Evolutionary conservation across 2,329 filamentous ascomycete genomes (phyloP), one percentile per base, ranked within the genome.

Genomic region (Fusarium virguliforme): DNA sequence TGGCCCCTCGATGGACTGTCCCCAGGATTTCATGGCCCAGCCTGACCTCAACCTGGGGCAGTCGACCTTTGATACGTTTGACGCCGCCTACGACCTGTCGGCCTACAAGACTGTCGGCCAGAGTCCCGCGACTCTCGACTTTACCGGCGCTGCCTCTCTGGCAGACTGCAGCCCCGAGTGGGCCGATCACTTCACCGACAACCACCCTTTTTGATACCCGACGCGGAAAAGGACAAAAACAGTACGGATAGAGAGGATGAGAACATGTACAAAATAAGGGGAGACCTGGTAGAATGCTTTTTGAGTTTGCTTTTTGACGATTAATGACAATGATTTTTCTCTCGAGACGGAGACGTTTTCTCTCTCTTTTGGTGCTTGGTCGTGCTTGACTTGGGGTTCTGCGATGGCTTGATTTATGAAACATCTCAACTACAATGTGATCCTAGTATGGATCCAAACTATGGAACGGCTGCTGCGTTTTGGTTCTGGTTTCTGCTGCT

Each of bases 61-160:
- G 62, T 76, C 80, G 3, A 79, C 80, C 18, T 83, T 81, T 64
- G 79, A 82, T 40, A 77, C 82, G 9, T 85, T 83, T 63, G 81
- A 84, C 6, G 74, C 79, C 22, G 78, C 81, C 8, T 85, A 82
- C 63, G 80, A 83, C 28, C 73, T 84, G 60, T 79, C 79, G 26
- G 77, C 75, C 57, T 84, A 81, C 61, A 74, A 75, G n/a, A 37
- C 74, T 40, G 75, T 71, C 70, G 56, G 72, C 3, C 71, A 70
- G 75, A 82, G 58, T 63, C 77, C 77, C 40, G 64, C 55, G 35
- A 28, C 71, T 54, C 64, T 77, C 24, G 74, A 79, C 10, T 51
- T 74, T 37, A 67, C 56, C n/a, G 73, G 71, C 24, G 64, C 74
- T 22, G 72, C 73, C 59, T 69, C 77, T 30, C 69, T 79, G 60